These are phyloP conservation scores for Gossypium gossypioides DNA, from an alignment of 441 rosid genomes.

Conservation along the genomic window DNA sequence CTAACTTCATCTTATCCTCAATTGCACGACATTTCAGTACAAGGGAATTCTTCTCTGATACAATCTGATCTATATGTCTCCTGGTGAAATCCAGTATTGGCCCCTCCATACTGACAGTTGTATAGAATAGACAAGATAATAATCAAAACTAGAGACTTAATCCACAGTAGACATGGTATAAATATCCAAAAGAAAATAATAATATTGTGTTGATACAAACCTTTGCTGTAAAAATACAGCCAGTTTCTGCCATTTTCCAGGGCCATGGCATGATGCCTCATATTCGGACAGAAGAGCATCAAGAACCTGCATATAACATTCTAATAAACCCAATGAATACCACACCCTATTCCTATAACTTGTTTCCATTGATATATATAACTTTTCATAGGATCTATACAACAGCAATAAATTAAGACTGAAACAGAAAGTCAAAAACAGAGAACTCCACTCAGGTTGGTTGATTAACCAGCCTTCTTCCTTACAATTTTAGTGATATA, in stretches of 20 bases:
- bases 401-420: background rate
- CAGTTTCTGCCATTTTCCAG: constrained; percentile 90
- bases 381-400: background rate
- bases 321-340: constrained; percentile 4
- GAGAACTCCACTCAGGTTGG: background rate
- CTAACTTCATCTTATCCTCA: constrained; percentile 77
- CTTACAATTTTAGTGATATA: background rate
- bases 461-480: background rate
- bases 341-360: background rate
- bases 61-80: constrained; percentile 70
- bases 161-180: background rate
- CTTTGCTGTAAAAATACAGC: constrained; percentile 77
- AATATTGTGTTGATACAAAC: constrained; percentile 25
- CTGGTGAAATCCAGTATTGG: constrained; percentile 72
- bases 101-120: constrained; percentile 68
- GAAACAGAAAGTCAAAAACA: background rate
- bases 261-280: constrained; percentile 73
- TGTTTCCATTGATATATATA: background rate
- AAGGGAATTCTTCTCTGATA: constrained; percentile 81
- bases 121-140: background rate
- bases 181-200: constrained; percentile 3
- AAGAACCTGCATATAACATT: constrained; percentile 49
- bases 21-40: constrained; percentile 68
- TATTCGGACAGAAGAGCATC: constrained; percentile 73
- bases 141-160: background rate